Evolutionary conservation across 2,329 filamentous ascomycete species (phyloP).

Genomic region (Claviceps pusilla): DNA sequence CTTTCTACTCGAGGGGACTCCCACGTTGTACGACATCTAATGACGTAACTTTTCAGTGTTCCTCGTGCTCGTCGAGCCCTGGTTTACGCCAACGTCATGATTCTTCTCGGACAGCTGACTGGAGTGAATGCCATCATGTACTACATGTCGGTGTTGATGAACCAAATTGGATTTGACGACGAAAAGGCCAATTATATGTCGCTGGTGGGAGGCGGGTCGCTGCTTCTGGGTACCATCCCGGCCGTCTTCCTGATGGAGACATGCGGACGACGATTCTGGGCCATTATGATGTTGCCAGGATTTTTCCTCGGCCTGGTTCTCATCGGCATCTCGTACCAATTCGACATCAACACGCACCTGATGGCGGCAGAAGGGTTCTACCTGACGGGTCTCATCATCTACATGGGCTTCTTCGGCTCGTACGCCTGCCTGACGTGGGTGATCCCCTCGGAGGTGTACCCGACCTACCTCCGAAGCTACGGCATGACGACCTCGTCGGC

Average conservation of each 20-base stretch:
- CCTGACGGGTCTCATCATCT: conserved; percentile 50
- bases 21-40: background rate
- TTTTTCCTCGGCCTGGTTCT: conserved; percentile 57
- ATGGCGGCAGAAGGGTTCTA: conserved; percentile 43
- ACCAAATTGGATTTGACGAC: conserved; percentile 49
- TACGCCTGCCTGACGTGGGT: conserved; percentile 53
- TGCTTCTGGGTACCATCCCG: conserved; percentile 53
- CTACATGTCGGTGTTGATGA: conserved; percentile 56
- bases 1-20: too few relatives aligned
- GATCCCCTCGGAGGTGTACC: conserved; percentile 54
- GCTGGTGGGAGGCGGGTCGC: conserved; percentile 51
- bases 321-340: conserved; percentile 48
- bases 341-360: conserved; percentile 30
- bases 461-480: conserved; percentile 56
- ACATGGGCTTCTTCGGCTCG: conserved; percentile 54
- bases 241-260: conserved; percentile 58
- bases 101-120: conserved; percentile 54
- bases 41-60: conserved; percentile 18
- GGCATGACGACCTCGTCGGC: conserved; percentile 59
- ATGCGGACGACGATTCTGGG: conserved; percentile 61
- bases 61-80: conserved; percentile 51
- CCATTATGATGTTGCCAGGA: conserved; percentile 53
- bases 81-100: conserved; percentile 55
- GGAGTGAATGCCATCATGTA: conserved; percentile 59
- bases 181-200: conserved; percentile 58